Percentiles rank a stretch among this genome's conserved stretches.
These are phyloP conservation scores for Trichosanthes cucumerina DNA, from an alignment of 306 rosid genomes.

Conservation along the genomic window DNA sequence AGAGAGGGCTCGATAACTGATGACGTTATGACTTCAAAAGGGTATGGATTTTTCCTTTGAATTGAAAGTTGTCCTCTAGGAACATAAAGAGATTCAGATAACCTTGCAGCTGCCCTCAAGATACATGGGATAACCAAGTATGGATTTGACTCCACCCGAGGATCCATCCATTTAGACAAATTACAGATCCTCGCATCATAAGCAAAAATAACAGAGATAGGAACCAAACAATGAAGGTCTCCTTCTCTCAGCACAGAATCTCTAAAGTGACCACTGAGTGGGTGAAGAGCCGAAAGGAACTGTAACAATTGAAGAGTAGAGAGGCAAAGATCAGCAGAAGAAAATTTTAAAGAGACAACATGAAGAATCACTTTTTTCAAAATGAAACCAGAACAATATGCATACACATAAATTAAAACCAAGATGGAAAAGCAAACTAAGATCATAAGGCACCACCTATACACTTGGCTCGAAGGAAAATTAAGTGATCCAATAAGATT, in stretches of 20 bases:
- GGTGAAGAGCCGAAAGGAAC: slow-evolving; percentile 65
- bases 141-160: slow-evolving; percentile 69
- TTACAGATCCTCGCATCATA: slow-evolving; percentile 45
- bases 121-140: slow-evolving; percentile 40
- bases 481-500: neutral
- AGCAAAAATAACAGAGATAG: slow-evolving; percentile 51
- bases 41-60: slow-evolving; percentile 49
- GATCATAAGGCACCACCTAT: neutral
- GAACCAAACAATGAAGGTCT: slow-evolving; percentile 45
- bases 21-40: slow-evolving; percentile 41
- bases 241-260: slow-evolving; percentile 61
- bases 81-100: slow-evolving; percentile 32
- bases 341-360: neutral
- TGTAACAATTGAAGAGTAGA: slow-evolving; percentile 29
- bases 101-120: slow-evolving; percentile 41
- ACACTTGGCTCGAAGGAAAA: neutral
- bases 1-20: slow-evolving; percentile 19
- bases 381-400: neutral
- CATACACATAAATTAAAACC: neutral
- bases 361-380: neutral
- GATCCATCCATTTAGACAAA: slow-evolving; percentile 57
- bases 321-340: slow-evolving; percentile 15
- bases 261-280: slow-evolving; percentile 78
- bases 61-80: slow-evolving; percentile 53
- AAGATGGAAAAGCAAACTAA: neutral